A percentile compares a stretch with the other conserved stretches of the same genome.
Conservation (phyloP, 1,284 basidiomycete species). For the Termitomyces sp. region DNA sequence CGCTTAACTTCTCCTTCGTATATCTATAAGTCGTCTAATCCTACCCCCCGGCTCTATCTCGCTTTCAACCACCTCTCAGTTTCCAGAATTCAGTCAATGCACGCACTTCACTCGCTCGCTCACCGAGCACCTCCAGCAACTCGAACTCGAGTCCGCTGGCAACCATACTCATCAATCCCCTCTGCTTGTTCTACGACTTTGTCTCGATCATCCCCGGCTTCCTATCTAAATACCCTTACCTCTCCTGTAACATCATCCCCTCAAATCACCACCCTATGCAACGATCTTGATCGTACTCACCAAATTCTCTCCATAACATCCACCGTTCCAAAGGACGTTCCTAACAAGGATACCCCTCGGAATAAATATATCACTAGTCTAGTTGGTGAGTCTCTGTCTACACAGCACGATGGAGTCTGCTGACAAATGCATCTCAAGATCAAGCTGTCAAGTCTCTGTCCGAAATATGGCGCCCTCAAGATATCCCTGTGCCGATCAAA, state of each 20-base stretch:
- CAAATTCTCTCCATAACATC: conserved; percentile 25
- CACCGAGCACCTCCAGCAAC: conserved; percentile 65
- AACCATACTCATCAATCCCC: conserved; percentile 53
- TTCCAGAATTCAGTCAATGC: conserved; percentile 37
- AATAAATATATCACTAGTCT: conserved; percentile 59
- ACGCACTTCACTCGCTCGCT: conserved; percentile 57
- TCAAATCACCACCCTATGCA: conserved; percentile 27
- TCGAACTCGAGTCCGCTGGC: conserved; percentile 65
- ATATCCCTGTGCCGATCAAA: conserved; percentile 66
- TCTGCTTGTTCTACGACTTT: conserved; percentile 31
- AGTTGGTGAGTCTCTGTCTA: conserved; percentile 49
- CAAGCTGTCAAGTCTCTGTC: conserved; percentile 69
- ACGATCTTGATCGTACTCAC: conserved; percentile 33
- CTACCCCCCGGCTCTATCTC: conserved; percentile 15
- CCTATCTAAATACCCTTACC: conserved; percentile 57
- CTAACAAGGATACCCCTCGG: conserved; percentile 46
- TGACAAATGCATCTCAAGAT: conserved; percentile 39
- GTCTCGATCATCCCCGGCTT: conserved; percentile 39
- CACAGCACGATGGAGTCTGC: conserved; percentile 2
- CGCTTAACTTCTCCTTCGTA: conserved; percentile 27
- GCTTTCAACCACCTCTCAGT: conserved; percentile 23
- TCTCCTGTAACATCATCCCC: conserved; percentile 48
- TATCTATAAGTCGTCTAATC: conserved; percentile 13
- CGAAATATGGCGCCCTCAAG: conserved; percentile 71
- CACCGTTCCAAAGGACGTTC: conserved; percentile 32